Percentiles rank a stretch among this genome's conserved stretches.
Evolutionary conservation across 208 protist species (phyloP).

Genomic region (Trypanosoma brucei): DNA sequence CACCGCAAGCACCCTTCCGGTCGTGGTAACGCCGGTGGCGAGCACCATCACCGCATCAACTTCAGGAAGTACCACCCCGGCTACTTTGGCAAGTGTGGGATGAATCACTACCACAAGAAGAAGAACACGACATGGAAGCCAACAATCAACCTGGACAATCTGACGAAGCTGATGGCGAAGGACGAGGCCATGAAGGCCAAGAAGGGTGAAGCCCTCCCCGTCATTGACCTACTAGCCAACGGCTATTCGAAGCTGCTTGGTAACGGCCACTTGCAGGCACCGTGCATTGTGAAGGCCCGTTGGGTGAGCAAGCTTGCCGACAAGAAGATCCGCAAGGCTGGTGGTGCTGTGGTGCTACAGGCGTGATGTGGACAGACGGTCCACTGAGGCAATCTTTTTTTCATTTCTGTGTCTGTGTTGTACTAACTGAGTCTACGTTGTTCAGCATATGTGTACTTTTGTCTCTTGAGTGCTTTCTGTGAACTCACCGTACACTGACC

Average conservation of each 20-base stretch:
- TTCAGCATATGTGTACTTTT: not conserved
- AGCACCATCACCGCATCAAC: slow-evolving; percentile 99
- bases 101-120: slow-evolving; percentile 96
- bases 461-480: not conserved
- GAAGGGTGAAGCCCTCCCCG: slow-evolving; percentile 90
- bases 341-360: slow-evolving; percentile 97
- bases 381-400: slow-evolving; percentile 1
- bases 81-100: slow-evolving; percentile 99
- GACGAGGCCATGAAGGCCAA: slow-evolving; percentile 78
- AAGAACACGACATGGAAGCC: slow-evolving; percentile 94
- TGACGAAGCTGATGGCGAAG: slow-evolving; percentile 97
- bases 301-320: slow-evolving; percentile 98
- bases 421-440: not conserved
- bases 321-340: slow-evolving; percentile 99
- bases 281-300: slow-evolving; percentile 99
- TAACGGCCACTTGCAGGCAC: slow-evolving; percentile 97
- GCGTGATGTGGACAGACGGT: slow-evolving; percentile 71
- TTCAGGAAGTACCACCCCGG: slow-evolving; percentile 99
- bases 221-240: slow-evolving; percentile 96
- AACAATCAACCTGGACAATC: slow-evolving; percentile 98
- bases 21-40: slow-evolving; percentile 99
- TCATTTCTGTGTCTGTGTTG: slow-evolving; percentile 5
- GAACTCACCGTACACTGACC: not conserved
- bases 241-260: slow-evolving; percentile 99
- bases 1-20: slow-evolving; percentile 99